Evolutionary conservation across 768 basidiomycete species (phyloP), one percentile per base, ranked within the genome.

Genomic region (Termitomyces eurrhizus): DNA sequence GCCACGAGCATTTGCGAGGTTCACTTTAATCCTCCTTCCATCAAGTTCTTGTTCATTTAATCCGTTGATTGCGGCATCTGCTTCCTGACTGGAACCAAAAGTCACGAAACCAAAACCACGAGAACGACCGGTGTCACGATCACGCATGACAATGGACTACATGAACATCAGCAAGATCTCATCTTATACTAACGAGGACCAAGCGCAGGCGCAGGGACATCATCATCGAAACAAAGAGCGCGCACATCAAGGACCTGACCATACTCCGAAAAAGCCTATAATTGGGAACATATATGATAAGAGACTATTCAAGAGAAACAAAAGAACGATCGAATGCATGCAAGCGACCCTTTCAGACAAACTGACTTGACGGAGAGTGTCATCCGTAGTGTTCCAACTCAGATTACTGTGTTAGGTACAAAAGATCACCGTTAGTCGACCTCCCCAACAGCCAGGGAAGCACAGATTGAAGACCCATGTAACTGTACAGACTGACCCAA

Each of bases 21-120:
- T 98, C 55, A 88, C 86, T 74, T 93, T 93, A 71, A 98, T 87
- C 62, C 90, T 83, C 65, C 96, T 85, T 54, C 95, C 95, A 75
- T 98, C 96, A 64, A 98, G 86, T 65, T 96, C 93, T 66, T 89
- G 86, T 70, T 97, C 95, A 77, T 98, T 90, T 72, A 96, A 77
- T 45, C 72, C 77, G 49, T 54, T 62, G 71, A 97, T 96, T 49
- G 95, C 94, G 62, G 79, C 78, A 12, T 89, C 78, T 49, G 95
- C 95, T 73, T 96, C 93, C 35, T 74, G 68, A 13, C 69, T 48
- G 52, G 74, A 71, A 64, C 78, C 73, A 74, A 79, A 95, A 57
- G 92, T 95, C 63, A 98, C 95, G 77, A 98, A 98, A 64, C 95
- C 95, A 74, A 98, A 98, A 70, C 95, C 95, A 72, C 95, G 90